Evolutionary conservation across 2,329 filamentous ascomycete genomes (phyloP).

Genomic region (Talaromyces sp.): DNA sequence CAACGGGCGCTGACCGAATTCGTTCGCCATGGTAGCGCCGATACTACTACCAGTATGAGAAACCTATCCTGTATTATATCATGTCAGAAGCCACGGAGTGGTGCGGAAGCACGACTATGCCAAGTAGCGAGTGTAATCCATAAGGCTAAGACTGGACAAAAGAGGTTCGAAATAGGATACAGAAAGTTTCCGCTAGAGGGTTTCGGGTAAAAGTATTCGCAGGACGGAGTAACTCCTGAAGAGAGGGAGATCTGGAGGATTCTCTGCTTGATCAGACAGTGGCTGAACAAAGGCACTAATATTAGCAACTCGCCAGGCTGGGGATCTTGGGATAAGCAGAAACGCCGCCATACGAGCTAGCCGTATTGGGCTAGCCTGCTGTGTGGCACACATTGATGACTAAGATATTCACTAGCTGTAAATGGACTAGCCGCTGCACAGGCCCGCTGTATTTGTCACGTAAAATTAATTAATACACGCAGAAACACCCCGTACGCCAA

Average conservation of each 20-base stretch:
- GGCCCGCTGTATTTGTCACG: neutral
- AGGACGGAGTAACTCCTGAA: neutral
- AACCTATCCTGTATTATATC: neutral
- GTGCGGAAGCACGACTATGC: slow-evolving; percentile 10
- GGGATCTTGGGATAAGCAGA: neutral
- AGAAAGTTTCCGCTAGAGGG: neutral
- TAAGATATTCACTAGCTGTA: neutral
- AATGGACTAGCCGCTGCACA: neutral
- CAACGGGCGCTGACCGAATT: slow-evolving; percentile 17
- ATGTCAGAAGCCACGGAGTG: neutral
- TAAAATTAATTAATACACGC: neutral
- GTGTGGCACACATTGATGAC: too few species aligned
- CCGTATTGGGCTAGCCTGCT: neutral
- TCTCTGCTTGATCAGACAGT: neutral
- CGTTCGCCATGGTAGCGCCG: slow-evolving; percentile 23
- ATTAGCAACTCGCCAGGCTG: neutral
- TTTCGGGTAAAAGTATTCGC: neutral
- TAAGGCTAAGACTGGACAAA: neutral
- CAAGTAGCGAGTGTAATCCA: neutral
- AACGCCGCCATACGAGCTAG: neutral
- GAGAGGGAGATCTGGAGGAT: neutral
- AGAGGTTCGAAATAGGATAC: neutral
- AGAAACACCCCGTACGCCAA: neutral
- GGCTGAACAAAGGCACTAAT: neutral
- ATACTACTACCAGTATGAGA: neutral